Evolutionary conservation across 768 basidiomycete species (phyloP), one percentile per base, ranked within the genome.

Genomic region (Naganishia onofrii): DNA sequence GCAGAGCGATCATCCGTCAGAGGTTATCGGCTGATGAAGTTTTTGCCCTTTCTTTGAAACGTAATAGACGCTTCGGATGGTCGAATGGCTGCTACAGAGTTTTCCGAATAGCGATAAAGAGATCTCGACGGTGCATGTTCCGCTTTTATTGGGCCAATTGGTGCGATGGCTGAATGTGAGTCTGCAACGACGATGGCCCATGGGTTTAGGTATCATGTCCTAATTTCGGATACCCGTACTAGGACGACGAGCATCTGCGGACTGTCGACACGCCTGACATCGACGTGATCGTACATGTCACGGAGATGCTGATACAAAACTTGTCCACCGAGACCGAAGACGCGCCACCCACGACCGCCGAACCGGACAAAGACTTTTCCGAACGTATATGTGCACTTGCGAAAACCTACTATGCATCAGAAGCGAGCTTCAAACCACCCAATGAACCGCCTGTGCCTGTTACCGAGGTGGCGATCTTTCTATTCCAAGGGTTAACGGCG

Each of bases 51-150:
- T 36, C 34, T 36, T n/a, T 36, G 15, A 2, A 15, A 42, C 10
- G 17, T n/a, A 5, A 46, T 77, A 9, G 57, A 69, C 15, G 57
- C 26, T 29, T 28, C 28, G 0, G 19, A 44, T n/a, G 55, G 51
- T 17, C 23, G 67, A 53, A n/a, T 66, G 53, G 65, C 13, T 66
- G 17, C 36, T 66, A 15, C 23, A 69, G 31, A 46, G 12, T 28
- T 58, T 48, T 34, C 31, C 68, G 8, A 23, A 60, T 2, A 29
- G 23, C 15, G 60, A 63, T 17, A 31, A 42, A 29, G 60, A 63
- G 26, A 26, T 63, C 10, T 63, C 60, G 42, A 21, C 38, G 8
- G 26, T 63, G 8, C 60, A 63, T 63, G 60, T n/a, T 3, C 60
- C 60, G 9, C 60, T 63, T 42, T 2, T 63, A 26, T 13, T 63